These are phyloP conservation scores for Melastoma malabathricum DNA, from an alignment of 345 rosid species.

Conservation along the genomic window DNA sequence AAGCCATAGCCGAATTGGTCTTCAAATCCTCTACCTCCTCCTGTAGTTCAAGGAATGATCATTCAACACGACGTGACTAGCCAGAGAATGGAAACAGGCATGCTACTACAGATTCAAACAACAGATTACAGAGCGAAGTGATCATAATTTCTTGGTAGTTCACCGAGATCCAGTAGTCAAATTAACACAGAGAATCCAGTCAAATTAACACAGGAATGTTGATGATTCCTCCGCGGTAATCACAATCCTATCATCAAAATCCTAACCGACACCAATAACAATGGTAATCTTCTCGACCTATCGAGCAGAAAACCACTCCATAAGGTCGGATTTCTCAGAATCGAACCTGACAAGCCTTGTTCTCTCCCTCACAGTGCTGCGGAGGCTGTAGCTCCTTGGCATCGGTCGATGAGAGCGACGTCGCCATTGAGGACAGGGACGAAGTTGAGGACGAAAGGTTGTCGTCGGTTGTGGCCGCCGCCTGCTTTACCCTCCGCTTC, in stretches of 20 bases:
- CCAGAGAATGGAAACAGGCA: neutral
- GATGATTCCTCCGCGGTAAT: too few species aligned
- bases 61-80: neutral
- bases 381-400: slow-evolving; percentile 11
- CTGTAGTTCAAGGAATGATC: slow-evolving; percentile 18
- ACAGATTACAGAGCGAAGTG: too few species aligned
- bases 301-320: neutral
- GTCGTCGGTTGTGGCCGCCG: slow-evolving; percentile 16
- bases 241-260: too few species aligned
- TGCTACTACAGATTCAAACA: neutral
- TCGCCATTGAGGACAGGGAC: slow-evolving; percentile 17
- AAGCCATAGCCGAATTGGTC: slow-evolving; percentile 27
- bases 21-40: slow-evolving; percentile 52
- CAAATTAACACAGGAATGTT: too few species aligned
- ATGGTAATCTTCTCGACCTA: neutral
- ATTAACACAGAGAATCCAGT: too few species aligned
- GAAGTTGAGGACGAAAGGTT: slow-evolving; percentile 5
- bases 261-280: neutral
- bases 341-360: slow-evolving; percentile 30
- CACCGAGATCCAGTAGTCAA: too few species aligned
- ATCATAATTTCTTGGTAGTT: too few species aligned
- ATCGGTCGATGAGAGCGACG: slow-evolving; percentile 6
- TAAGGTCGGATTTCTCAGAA: neutral
- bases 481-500: slow-evolving; percentile 46
- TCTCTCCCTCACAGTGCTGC: slow-evolving; percentile 24